These are phyloP conservation scores for Penicillium digitatum DNA, from an alignment of 2,329 filamentous ascomycete genomes.

Conservation along the genomic window DNA sequence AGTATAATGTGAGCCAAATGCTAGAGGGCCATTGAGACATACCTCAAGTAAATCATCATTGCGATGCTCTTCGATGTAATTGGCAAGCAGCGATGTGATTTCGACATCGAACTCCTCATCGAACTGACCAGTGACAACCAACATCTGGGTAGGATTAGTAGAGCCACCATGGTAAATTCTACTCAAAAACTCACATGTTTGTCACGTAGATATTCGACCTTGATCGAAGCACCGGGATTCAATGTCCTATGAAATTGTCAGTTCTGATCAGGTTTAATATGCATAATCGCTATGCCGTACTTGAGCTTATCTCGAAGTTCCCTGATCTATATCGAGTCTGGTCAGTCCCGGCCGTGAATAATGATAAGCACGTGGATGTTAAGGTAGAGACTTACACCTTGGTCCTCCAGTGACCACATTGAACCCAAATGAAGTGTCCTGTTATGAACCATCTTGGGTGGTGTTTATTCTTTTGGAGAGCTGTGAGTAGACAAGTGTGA, in stretches of 20 bases:
- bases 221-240: not conserved
- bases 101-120: not conserved
- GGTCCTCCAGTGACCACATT: not conserved
- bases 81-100: not conserved
- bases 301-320: not conserved
- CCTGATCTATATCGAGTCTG: not conserved
- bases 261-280: not conserved
- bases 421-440: not conserved
- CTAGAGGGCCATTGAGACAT: not conserved
- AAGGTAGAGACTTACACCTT: not conserved
- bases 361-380: not conserved
- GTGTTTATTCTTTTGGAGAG: not conserved
- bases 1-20: not conserved
- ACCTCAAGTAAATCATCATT: constrained; percentile 1
- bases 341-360: not conserved
- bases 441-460: not conserved
- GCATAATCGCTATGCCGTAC: not conserved
- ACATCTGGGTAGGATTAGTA: not conserved
- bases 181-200: not conserved
- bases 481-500: not conserved
- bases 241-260: not conserved
- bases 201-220: not conserved
- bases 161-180: not conserved
- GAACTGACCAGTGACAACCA: not conserved
- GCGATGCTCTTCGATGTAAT: not conserved